These are phyloP conservation scores for Diacronema lutheri DNA, from an alignment of 78 protist species.

Conservation along the genomic window DNA sequence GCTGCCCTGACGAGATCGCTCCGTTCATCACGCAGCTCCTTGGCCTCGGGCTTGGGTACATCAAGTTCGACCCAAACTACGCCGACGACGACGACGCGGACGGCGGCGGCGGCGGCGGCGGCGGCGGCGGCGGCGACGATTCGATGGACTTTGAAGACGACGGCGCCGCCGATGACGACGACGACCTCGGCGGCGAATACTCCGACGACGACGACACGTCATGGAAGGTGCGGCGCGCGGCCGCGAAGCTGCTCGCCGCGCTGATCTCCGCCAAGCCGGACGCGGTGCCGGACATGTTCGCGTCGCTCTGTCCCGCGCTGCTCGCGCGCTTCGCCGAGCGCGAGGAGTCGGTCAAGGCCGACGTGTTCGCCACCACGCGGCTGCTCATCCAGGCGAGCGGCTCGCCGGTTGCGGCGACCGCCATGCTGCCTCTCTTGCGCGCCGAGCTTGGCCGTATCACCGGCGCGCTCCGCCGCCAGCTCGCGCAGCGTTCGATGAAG, in stretches of 20 bases:
- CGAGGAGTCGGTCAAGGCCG: constrained; percentile 80
- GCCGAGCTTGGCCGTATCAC: neutral
- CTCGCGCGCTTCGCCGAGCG: constrained; percentile 67
- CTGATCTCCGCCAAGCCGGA: constrained; percentile 69
- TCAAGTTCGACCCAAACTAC: constrained; percentile 88
- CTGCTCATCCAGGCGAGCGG: too few relatives aligned
- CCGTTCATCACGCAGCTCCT: constrained; percentile 38
- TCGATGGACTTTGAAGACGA: constrained; percentile 55
- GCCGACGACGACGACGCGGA: constrained; percentile 22
- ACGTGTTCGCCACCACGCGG: constrained; percentile 1
- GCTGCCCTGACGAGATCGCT: constrained; percentile 61
- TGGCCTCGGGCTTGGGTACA: constrained; percentile 26
- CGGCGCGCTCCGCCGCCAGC: constrained; percentile 8
- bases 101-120: too few relatives aligned
- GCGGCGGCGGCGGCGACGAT: neutral
- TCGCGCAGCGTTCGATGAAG: constrained; percentile 46
- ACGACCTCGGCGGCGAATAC: constrained; percentile 67
- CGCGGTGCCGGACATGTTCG: constrained; percentile 23
- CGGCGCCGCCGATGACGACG: constrained; percentile 43
- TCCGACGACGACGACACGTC: constrained; percentile 88
- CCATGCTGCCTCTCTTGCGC: neutral
- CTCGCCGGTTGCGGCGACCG: too few relatives aligned
- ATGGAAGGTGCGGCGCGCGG: constrained; percentile 82
- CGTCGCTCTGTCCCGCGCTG: constrained; percentile 63
- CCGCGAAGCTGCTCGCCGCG: constrained; percentile 70